Evolutionary conservation across 2,329 filamentous ascomycete species (phyloP).

Genomic region (Colletotrichum musicola): DNA sequence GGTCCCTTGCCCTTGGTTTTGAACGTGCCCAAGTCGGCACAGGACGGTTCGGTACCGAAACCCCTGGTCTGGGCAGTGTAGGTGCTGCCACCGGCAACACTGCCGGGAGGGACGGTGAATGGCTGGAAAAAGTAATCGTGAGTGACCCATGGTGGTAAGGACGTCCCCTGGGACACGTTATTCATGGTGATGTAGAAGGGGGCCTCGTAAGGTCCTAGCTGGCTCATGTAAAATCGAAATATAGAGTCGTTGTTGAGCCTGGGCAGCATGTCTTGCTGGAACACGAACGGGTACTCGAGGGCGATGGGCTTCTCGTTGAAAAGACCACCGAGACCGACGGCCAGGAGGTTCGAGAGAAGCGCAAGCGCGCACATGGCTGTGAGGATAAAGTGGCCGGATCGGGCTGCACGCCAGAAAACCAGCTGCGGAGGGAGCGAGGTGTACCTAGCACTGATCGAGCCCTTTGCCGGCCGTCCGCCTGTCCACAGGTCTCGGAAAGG

Average conservation of each 20-base stretch:
- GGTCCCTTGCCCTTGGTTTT: not conserved
- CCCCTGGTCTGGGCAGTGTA: constrained; percentile 45
- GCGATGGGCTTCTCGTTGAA: constrained; percentile 54
- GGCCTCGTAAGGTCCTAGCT: constrained; percentile 40
- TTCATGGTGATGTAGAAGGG: constrained; percentile 54
- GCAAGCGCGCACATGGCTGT: constrained; percentile 60
- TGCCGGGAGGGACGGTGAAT: constrained; percentile 42
- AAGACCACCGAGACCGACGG: constrained; percentile 63
- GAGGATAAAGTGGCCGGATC: constrained; percentile 59
- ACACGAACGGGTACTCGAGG: constrained; percentile 19
- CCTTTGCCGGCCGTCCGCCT: constrained; percentile 49
- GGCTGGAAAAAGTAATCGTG: constrained; percentile 61
- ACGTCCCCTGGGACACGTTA: constrained; percentile 57
- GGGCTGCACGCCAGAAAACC: constrained; percentile 57
- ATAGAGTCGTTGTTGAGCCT: constrained; percentile 43
- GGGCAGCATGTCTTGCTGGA: constrained; percentile 36
- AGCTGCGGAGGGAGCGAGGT: constrained; percentile 69
- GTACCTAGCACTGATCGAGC: constrained; percentile 61
- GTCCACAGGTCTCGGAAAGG: constrained; percentile 64
- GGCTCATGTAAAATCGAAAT: too few relatives aligned
- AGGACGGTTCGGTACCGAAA: constrained; percentile 41
- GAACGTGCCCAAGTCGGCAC: not conserved
- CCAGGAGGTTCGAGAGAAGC: constrained; percentile 64
- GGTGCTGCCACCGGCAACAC: not conserved
- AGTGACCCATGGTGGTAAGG: constrained; percentile 64